Conservation (phyloP, 768 basidiomycete species). For the Suillus plorans region DNA sequence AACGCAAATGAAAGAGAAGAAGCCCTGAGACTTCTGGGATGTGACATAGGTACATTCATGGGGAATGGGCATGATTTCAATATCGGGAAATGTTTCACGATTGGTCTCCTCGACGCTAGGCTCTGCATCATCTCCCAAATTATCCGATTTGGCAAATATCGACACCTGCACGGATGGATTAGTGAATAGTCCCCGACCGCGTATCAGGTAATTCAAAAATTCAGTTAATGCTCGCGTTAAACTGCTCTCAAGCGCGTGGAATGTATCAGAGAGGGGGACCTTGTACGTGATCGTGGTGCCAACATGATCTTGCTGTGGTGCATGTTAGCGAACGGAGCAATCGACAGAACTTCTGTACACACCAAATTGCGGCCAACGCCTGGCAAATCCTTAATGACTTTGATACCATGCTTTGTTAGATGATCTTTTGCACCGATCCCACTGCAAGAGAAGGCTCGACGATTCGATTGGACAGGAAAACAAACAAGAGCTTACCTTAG, state of each 20-base stretch:
- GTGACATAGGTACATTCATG: slow-evolving; percentile 8
- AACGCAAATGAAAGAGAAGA: slow-evolving; percentile 24
- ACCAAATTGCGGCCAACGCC: slow-evolving; percentile 36
- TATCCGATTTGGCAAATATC: slow-evolving; percentile 32
- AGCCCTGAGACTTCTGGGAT: slow-evolving; percentile 19
- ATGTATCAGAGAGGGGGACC: slow-evolving; percentile 31
- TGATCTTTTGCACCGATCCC: slow-evolving; percentile 45
- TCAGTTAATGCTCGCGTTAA: slow-evolving; percentile 31
- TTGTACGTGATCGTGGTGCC: slow-evolving; percentile 34
- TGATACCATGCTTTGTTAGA: slow-evolving; percentile 28
- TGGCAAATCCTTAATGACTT: slow-evolving; percentile 30
- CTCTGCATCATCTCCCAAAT: slow-evolving; percentile 14
- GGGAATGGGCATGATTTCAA: slow-evolving; percentile 38
- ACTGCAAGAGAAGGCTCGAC: slow-evolving; percentile 13
- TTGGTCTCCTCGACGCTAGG: slow-evolving; percentile 14
- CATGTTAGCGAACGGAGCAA: neutral
- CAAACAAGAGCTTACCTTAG: slow-evolving; percentile 20
- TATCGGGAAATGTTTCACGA: slow-evolving; percentile 35
- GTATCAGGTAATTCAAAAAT: slow-evolving; percentile 32
- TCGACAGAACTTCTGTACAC: slow-evolving; percentile 1
- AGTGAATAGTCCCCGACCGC: slow-evolving; percentile 34
- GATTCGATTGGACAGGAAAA: neutral
- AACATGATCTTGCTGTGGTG: slow-evolving; percentile 39
- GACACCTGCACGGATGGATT: slow-evolving; percentile 30
- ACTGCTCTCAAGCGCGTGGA: slow-evolving; percentile 25